Evolutionary conservation across 352 stramenopile species (phyloP).

Genomic region (Plasmopara viticola): DNA sequence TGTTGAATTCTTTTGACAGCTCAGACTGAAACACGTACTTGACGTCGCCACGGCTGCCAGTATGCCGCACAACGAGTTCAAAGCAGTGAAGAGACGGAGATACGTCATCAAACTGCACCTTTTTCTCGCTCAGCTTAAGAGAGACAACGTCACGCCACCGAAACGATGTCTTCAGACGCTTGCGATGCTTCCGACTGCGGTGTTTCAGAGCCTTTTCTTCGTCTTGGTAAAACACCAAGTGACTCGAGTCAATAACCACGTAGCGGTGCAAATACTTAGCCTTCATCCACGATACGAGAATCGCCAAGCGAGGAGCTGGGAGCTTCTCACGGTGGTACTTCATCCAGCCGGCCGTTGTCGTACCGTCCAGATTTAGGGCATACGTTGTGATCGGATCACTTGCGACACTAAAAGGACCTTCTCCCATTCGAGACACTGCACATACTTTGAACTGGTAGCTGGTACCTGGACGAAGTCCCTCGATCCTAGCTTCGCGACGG

Average conservation of each 20-base stretch:
- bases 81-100: constrained; percentile 79
- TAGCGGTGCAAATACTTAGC: constrained; percentile 79
- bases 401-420: constrained; percentile 71
- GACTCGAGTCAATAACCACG: constrained; percentile 62
- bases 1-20: constrained; percentile 65
- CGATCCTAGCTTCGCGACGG: constrained; percentile 48
- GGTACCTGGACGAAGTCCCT: constrained; percentile 70
- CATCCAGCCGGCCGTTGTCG: constrained; percentile 80
- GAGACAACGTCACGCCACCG: constrained; percentile 59
- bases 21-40: constrained; percentile 83
- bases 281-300: constrained; percentile 58
- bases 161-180: constrained; percentile 75
- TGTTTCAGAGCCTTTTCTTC: constrained; percentile 77
- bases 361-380: constrained; percentile 65
- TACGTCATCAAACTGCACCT: constrained; percentile 81
- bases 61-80: constrained; percentile 53
- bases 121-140: constrained; percentile 54
- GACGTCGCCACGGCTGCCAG: constrained; percentile 40
- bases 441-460: constrained; percentile 85
- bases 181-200: constrained; percentile 62
- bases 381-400: constrained; percentile 69
- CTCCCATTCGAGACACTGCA: constrained; percentile 78
- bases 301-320: constrained; percentile 36
- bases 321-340: constrained; percentile 72
- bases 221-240: constrained; percentile 77